Conservation (phyloP, 176 grass and related monocot genomes). For the Oryza coarctata region DNA sequence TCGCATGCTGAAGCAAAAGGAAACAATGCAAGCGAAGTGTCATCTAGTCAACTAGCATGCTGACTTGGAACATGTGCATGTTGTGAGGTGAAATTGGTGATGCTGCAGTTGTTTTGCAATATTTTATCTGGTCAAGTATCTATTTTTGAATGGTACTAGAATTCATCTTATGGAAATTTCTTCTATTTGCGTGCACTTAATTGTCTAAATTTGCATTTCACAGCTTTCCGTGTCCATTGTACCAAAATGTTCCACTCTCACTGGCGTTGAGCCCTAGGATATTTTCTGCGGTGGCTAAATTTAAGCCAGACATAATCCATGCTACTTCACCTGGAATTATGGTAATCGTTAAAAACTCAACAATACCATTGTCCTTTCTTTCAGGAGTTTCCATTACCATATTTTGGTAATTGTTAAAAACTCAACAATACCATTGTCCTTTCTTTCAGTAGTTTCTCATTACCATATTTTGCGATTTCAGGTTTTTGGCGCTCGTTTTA, state of each 20-base stretch:
- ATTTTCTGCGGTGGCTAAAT: conserved; percentile 80
- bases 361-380: neutral
- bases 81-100: neutral
- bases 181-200: neutral
- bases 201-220: conserved; percentile 23
- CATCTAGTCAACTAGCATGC: neutral
- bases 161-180: conserved; percentile 1
- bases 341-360: conserved; percentile 49
- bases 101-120: neutral
- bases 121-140: neutral
- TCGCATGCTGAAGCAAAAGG: neutral
- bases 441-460: neutral
- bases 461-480: conserved; percentile 36
- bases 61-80: neutral
- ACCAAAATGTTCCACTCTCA: conserved; percentile 89
- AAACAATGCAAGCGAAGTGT: neutral
- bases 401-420: conserved; percentile 42
- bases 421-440: neutral
- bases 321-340: conserved; percentile 92
- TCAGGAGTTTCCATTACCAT: neutral
- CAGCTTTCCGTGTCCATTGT: conserved; percentile 96
- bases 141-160: neutral
- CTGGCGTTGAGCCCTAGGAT: conserved; percentile 93
- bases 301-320: conserved; percentile 95
- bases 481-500: conserved; percentile 87